Percentiles rank a stretch among this genome's conserved stretches.
phyloP scores from a whole-genome alignment of 495 filamentous ascomycete species.

The Penicillium antarcticum region DNA sequence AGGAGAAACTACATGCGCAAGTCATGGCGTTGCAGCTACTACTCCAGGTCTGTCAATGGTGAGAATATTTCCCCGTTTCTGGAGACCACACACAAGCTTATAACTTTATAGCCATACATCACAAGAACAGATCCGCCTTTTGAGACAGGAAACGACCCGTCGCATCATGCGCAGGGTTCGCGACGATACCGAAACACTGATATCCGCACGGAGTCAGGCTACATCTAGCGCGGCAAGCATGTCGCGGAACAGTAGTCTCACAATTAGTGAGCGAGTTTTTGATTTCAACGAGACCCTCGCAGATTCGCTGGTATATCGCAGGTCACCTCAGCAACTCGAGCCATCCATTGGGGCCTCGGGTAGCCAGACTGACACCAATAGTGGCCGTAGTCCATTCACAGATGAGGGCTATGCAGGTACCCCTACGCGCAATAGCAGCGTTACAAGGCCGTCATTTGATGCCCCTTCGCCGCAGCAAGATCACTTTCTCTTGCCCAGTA shows the following conservation, averaged over 20 bases:
- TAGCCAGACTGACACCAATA: background rate
- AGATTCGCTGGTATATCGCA: constrained; percentile 28
- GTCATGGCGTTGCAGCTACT: constrained; percentile 42
- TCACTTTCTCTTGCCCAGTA: constrained; percentile 16
- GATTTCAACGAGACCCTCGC: constrained; percentile 32
- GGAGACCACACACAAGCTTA: constrained; percentile 1
- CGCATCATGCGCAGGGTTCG: constrained; percentile 38
- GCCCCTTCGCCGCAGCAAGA: constrained; percentile 1
- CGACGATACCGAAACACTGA: constrained; percentile 39
- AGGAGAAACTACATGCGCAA: constrained; percentile 38
- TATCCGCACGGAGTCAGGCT: constrained; percentile 23
- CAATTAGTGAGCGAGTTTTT: constrained; percentile 29
- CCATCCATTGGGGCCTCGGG: constrained; percentile 9
- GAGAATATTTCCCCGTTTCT: constrained; percentile 4
- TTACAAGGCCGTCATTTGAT: background rate
- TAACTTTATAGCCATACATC: constrained; percentile 24
- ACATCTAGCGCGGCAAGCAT: constrained; percentile 23
- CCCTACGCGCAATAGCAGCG: constrained; percentile 4
- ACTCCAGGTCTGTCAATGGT: constrained; percentile 45
- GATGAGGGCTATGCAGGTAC: constrained; percentile 25
- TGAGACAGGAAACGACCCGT: constrained; percentile 32
- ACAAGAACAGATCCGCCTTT: constrained; percentile 32
- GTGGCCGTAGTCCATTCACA: constrained; percentile 11
- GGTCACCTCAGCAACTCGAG: constrained; percentile 13
- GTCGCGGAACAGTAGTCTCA: constrained; percentile 28